Evolutionary conservation across 805 yeast species (phyloP).

Genomic region (Yarrowia keelungensis): DNA sequence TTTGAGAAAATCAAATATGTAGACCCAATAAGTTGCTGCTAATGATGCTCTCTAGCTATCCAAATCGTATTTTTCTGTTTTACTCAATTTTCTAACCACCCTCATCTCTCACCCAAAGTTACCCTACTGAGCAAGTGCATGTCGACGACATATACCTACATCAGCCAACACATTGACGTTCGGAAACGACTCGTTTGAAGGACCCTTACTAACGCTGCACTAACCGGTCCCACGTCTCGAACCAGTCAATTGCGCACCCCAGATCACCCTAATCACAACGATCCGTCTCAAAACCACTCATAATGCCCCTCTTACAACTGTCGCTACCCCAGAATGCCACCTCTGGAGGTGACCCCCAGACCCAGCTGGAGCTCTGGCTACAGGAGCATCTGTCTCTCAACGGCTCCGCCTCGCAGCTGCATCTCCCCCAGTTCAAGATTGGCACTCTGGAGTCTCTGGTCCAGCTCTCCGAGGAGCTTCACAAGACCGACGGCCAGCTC

Average conservation of each 20-base stretch:
- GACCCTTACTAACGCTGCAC: too few relatives aligned
- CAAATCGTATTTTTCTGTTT: too few relatives aligned
- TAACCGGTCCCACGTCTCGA: not conserved
- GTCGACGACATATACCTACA: slow-evolving; percentile 24
- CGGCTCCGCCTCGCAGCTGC: slow-evolving; percentile 59
- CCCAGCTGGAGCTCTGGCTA: slow-evolving; percentile 50
- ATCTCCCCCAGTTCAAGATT: slow-evolving; percentile 85
- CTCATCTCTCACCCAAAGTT: not conserved
- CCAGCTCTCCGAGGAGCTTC: slow-evolving; percentile 86
- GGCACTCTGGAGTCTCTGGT: slow-evolving; percentile 94
- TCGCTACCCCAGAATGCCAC: slow-evolving; percentile 60
- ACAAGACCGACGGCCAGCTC: slow-evolving; percentile 82
- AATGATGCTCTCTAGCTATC: too few relatives aligned
- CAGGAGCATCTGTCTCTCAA: slow-evolving; percentile 45
- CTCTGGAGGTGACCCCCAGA: slow-evolving; percentile 52
- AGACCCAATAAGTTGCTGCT: too few relatives aligned
- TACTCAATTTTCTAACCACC: not conserved
- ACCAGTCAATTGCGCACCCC: slow-evolving; percentile 7
- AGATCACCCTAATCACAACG: too few relatives aligned
- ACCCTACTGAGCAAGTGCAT: slow-evolving; percentile 31
- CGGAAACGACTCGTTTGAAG: too few relatives aligned
- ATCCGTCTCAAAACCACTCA: not conserved
- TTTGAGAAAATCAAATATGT: too few relatives aligned
- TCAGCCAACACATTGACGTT: not conserved
- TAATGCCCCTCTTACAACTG: slow-evolving; percentile 50